These are phyloP conservation scores for Entomortierella beljakovae DNA, from an alignment of 192 early-diverging fungal genomes.

Conservation along the genomic window DNA sequence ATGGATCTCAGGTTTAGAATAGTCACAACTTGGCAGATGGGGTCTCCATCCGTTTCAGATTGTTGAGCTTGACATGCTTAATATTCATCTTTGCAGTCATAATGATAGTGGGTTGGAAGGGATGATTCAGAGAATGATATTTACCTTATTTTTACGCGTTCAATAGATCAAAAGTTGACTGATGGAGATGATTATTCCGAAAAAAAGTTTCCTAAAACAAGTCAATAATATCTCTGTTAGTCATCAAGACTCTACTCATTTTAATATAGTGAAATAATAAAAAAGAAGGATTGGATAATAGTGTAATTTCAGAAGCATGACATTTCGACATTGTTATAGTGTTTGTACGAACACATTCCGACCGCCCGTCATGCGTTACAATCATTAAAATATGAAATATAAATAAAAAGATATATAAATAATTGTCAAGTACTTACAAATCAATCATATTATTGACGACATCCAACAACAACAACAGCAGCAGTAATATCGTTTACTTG, in stretches of 20 bases:
- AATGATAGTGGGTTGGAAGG: background rate
- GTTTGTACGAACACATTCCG: constrained; percentile 59
- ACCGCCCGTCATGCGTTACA: constrained; percentile 59
- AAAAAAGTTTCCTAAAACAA: background rate
- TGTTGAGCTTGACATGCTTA: constrained; percentile 60
- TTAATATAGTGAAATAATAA: background rate
- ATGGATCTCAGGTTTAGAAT: constrained; percentile 53
- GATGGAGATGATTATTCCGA: background rate
- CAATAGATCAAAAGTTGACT: background rate
- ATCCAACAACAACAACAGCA: no score
- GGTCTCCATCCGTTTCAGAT: constrained; percentile 58
- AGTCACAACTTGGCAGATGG: constrained; percentile 54
- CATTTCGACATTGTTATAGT: constrained; percentile 55
- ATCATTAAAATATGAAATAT: constrained; percentile 35
- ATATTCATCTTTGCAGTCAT: constrained; percentile 41
- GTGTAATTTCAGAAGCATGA: constrained; percentile 55
- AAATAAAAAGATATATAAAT: background rate
- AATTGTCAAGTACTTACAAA: background rate
- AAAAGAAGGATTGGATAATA: background rate
- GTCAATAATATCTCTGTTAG: background rate
- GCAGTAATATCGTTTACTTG: no score
- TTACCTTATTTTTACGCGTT: no score
- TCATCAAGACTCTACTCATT: background rate
- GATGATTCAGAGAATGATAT: no score
- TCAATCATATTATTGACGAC: background rate